phyloP scores from a whole-genome alignment of 2,329 filamentous ascomycete genomes.

The Paecilomyces sp. region DNA sequence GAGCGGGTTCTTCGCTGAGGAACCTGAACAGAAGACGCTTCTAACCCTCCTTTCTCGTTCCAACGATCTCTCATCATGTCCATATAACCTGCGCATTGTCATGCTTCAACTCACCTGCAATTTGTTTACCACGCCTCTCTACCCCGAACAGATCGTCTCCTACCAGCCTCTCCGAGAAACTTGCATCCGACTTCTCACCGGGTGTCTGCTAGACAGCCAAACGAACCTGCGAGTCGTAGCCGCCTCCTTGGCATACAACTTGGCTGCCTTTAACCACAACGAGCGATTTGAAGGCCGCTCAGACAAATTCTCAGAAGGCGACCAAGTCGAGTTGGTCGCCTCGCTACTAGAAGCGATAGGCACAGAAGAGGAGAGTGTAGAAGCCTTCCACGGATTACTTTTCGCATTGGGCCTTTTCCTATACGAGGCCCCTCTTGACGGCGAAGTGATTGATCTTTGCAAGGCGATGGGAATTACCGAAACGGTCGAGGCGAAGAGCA shows the following conservation, averaged over 20 bases:
- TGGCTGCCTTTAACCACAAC: conserved; percentile 64
- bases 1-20: conserved; percentile 75
- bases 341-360: conserved; percentile 69
- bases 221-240: conserved; percentile 76
- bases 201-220: conserved; percentile 69
- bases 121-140: conserved; percentile 69
- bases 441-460: conserved; percentile 74
- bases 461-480: conserved; percentile 67
- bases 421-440: conserved; percentile 62
- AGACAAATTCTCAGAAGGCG: conserved; percentile 57
- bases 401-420: conserved; percentile 68
- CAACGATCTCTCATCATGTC: conserved; percentile 51
- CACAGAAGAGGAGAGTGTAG: conserved; percentile 46
- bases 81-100: conserved; percentile 77
- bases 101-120: conserved; percentile 80
- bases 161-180: conserved; percentile 47
- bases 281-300: conserved; percentile 51
- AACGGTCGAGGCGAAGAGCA: conserved; percentile 48
- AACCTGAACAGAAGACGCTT: conserved; percentile 58
- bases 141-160: conserved; percentile 55
- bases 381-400: conserved; percentile 70
- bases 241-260: conserved; percentile 75
- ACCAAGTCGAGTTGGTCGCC: conserved; percentile 75
- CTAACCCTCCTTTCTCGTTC: conserved; percentile 49
- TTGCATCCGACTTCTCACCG: conserved; percentile 63